These are phyloP conservation scores for Plasmodium cynomolgi DNA, from an alignment of 169 alveolate genomes.

Conservation along the genomic window DNA sequence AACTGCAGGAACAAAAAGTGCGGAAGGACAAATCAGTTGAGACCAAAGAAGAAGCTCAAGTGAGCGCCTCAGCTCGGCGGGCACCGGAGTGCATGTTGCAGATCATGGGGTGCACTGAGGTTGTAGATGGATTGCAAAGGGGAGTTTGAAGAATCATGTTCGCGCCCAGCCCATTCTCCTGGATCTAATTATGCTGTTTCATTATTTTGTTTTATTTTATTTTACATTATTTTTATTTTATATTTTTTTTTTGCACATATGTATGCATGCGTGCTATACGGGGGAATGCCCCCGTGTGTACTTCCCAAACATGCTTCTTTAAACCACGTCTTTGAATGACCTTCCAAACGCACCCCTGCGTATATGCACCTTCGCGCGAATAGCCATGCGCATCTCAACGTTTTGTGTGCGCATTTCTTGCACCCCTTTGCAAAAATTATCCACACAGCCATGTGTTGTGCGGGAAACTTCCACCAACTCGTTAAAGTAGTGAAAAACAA, in stretches of 20 bases:
- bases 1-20: conserved; percentile 99
- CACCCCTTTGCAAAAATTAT: background rate
- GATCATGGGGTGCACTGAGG: background rate
- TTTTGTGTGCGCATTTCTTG: conserved; percentile 4
- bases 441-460: background rate
- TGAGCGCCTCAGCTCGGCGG: conserved; percentile 37
- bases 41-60: conserved; percentile 99
- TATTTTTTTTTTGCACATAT: background rate
- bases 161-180: background rate
- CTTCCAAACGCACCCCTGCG: background rate
- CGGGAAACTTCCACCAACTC: background rate
- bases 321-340: conserved; percentile 2
- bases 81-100: background rate
- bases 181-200: background rate
- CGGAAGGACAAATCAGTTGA: conserved; percentile 98
- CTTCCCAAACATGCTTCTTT: background rate
- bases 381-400: background rate
- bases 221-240: background rate
- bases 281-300: background rate
- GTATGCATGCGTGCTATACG: background rate
- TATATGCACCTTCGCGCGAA: background rate
- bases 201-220: background rate
- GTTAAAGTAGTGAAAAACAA: background rate
- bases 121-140: background rate
- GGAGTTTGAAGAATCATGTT: background rate